Base-by-base conservation (phyloP, 2,329 filamentous ascomycete genomes). In the Alternaria postmessia region DNA sequence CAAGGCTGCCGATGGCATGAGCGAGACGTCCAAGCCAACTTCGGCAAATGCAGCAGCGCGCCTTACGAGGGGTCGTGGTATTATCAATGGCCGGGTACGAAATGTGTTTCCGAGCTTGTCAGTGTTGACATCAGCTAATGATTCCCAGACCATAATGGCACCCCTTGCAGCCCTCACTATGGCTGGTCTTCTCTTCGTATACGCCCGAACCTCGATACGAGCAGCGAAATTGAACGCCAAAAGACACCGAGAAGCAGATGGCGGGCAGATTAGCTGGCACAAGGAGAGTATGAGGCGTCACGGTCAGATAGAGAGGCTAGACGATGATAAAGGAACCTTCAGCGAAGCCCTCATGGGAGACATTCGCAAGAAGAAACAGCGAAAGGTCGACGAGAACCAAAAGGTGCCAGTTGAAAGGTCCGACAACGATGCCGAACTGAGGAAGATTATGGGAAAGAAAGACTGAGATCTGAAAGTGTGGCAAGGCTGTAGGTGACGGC, bases 201-300 rank as follows among this genome's bases (percentile, higher is more conserved):
- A 91, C 77, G 82, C 88, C 28, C 80, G 89, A 51, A 89, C 85
- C 8, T 88, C 86, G 24, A 91, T 91, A 63, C 82, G 84, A 61
- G 86, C 88, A 24, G 89, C 89, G 3, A 89, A 90, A 67, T 81
- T 85, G 47, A 90, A 91, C 64, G 88, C 88, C 0, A 83, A 87
- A 66, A 80, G 81, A 62, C 85, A 87, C 54, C 80, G 87, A 48
- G 84, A 87, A 66, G 85, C 83, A 39, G 85, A 87, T 62, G 85
- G 84, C 28, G 86, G 84, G 53, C 85, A 81, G 78, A 85, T 81
- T 63, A 83, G 72, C 70, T 86, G 81, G 82, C 74, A 84, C 52
- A 85, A 86, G 57, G 85, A 88, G 78, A 83, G 78, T 65, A 67
- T 84, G 65, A 78, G 86, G 58, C 72, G 85, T 54, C 85, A 87